Evolutionary conservation across 257 asterid species (phyloP).

Genomic region (Prunella vulgaris): DNA sequence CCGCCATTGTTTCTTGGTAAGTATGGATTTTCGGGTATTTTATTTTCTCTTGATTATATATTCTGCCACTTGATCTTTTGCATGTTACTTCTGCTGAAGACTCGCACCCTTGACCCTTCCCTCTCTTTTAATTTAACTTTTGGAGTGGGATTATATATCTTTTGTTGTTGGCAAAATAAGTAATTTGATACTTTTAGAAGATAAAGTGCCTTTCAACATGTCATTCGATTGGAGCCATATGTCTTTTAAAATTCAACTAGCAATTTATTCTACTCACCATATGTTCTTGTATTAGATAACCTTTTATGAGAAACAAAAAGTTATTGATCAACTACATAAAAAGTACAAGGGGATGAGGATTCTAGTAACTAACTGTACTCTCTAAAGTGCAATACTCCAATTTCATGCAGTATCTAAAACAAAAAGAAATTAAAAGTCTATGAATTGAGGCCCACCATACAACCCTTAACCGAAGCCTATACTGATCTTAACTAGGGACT

Average conservation of each 20-base stretch:
- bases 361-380: too few species aligned
- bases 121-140: neutral
- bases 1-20: neutral
- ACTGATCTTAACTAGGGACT: neutral
- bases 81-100: neutral
- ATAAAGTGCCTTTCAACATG: neutral
- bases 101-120: neutral
- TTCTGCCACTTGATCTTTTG: neutral
- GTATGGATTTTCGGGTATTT: neutral
- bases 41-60: neutral
- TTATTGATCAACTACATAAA: neutral
- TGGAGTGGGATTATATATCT: neutral
- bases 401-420: neutral
- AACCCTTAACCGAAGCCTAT: neutral
- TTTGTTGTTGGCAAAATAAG: neutral
- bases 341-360: neutral
- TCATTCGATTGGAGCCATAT: neutral
- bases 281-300: neutral
- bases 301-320: neutral
- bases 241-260: neutral
- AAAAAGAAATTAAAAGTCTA: too few species aligned
- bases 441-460: neutral
- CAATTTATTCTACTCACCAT: neutral
- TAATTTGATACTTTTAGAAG: too few species aligned
- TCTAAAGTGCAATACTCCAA: neutral